These are phyloP conservation scores for Tylopilus sp. DNA, from an alignment of 768 basidiomycete genomes.

Conservation along the genomic window DNA sequence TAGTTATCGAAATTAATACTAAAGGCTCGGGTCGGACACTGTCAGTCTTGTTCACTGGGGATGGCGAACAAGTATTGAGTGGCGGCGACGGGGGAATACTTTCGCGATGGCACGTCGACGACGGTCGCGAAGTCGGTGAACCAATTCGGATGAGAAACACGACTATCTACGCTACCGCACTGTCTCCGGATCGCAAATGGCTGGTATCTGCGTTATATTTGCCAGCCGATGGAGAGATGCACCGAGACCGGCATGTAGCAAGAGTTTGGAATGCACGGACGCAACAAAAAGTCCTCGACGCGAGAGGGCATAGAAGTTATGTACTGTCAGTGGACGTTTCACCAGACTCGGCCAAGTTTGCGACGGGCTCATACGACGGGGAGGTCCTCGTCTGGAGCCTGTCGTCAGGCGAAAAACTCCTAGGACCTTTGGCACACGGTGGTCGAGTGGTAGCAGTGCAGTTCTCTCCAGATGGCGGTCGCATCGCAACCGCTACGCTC, in stretches of 20 bases:
- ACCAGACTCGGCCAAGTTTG: too few relatives aligned
- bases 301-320: not conserved
- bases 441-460: not conserved
- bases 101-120: not conserved
- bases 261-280: not conserved
- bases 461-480: not conserved
- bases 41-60: not conserved
- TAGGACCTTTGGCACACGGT: not conserved
- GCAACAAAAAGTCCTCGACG: not conserved
- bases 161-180: not conserved
- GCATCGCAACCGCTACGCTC: not conserved
- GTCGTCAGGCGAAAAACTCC: not conserved
- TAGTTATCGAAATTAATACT: too few relatives aligned
- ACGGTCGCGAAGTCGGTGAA: not conserved
- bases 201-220: too few relatives aligned
- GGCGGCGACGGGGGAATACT: not conserved
- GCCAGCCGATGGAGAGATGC: too few relatives aligned
- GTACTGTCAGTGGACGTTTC: too few relatives aligned
- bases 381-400: too few relatives aligned
- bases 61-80: not conserved
- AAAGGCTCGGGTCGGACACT: too few relatives aligned
- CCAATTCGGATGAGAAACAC: not conserved
- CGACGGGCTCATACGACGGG: too few relatives aligned
- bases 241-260: too few relatives aligned
- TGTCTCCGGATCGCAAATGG: not conserved